phyloP scores from a whole-genome alignment of 768 basidiomycete genomes.

The Calocybe cyanea region DNA sequence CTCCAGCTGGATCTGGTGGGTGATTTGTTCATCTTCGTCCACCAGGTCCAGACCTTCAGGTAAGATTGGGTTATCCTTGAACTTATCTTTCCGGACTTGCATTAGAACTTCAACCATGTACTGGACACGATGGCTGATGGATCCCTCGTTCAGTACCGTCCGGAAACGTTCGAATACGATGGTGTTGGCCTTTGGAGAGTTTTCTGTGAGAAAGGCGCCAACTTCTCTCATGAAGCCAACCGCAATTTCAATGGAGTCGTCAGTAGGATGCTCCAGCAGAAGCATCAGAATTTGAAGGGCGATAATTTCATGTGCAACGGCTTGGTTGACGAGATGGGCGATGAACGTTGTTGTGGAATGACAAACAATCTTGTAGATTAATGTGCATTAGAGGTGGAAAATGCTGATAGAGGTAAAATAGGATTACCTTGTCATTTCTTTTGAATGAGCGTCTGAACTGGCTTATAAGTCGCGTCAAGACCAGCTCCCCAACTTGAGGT shows the following conservation, averaged over 20 bases:
- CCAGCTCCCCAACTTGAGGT: constrained; percentile 91
- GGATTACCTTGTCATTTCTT: constrained; percentile 89
- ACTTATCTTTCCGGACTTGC: constrained; percentile 98
- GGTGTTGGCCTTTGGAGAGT: constrained; percentile 93
- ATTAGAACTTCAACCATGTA: constrained; percentile 99
- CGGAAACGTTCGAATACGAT: constrained; percentile 95
- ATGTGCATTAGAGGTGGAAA: not conserved
- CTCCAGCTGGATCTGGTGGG: constrained; percentile 88
- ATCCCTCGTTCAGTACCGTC: constrained; percentile 91
- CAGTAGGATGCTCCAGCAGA: constrained; percentile 92
- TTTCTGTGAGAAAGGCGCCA: constrained; percentile 90
- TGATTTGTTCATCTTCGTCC: constrained; percentile 97
- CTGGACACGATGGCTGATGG: constrained; percentile 93
- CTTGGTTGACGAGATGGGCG: constrained; percentile 90
- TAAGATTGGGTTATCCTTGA: constrained; percentile 95
- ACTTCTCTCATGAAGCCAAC: constrained; percentile 98
- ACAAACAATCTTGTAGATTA: constrained; percentile 68
- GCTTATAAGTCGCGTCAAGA: constrained; percentile 84
- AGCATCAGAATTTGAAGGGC: constrained; percentile 94
- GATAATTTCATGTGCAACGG: constrained; percentile 89
- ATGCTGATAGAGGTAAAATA: not conserved
- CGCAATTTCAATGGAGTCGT: constrained; percentile 97
- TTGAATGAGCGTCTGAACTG: constrained; percentile 96
- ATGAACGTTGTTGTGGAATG: constrained; percentile 90
- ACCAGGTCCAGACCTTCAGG: constrained; percentile 95